A percentile compares a stretch with the other conserved stretches of the same genome.
phyloP scores from a whole-genome alignment of 2,329 filamentous ascomycete species.

The Pseudogymnoascus sp. region DNA sequence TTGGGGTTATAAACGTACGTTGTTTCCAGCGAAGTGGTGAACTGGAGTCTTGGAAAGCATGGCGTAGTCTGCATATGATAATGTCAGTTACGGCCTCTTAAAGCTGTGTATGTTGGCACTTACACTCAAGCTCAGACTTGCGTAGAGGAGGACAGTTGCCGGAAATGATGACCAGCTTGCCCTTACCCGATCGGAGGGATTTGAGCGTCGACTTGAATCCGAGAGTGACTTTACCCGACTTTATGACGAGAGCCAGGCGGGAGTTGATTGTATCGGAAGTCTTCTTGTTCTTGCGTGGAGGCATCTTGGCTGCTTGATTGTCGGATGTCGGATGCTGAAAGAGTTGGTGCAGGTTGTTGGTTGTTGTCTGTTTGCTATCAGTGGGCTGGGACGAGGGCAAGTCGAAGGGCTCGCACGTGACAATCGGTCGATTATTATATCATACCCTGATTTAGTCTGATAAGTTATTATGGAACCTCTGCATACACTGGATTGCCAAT shows the following conservation, averaged over 20 bases:
- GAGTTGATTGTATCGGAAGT: constrained; percentile 69
- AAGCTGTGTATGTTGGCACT: background rate
- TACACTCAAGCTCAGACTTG: constrained; percentile 89
- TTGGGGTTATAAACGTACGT: constrained; percentile 63
- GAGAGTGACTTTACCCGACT: constrained; percentile 71
- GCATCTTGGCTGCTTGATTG: background rate
- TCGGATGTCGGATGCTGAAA: background rate
- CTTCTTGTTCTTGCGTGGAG: constrained; percentile 62
- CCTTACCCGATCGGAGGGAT: constrained; percentile 88
- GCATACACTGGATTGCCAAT: background rate
- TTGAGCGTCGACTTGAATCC: constrained; percentile 89
- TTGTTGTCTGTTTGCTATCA: background rate
- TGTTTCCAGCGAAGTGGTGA: constrained; percentile 97
- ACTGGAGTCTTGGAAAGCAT: constrained; percentile 92
- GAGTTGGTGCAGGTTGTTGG: background rate
- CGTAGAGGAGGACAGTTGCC: constrained; percentile 96
- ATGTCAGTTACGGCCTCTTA: background rate
- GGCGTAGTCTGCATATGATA: constrained; percentile 56
- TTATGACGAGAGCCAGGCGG: constrained; percentile 56
- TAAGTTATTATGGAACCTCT: background rate
- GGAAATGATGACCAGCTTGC: constrained; percentile 93
- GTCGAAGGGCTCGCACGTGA: background rate
- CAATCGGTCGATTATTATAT: background rate
- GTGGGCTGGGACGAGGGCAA: background rate
- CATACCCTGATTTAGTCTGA: background rate